A percentile compares a stretch with the other conserved stretches of the same genome.
phyloP scores from a whole-genome alignment of 2,329 filamentous ascomycete genomes.

The Pestalotiopsis sp. region DNA sequence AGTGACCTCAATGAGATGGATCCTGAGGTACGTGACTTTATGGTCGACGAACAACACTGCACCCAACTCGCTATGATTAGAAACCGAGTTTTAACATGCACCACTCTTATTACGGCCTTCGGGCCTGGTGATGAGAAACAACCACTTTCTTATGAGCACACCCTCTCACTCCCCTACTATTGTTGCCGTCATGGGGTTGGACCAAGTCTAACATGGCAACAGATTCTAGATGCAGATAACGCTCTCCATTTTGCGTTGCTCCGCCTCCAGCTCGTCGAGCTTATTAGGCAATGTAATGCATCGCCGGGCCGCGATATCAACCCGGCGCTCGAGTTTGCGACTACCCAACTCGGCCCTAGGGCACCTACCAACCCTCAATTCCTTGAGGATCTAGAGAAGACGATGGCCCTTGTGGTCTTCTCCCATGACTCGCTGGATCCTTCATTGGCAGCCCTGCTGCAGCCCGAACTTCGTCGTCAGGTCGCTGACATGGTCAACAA shows the following conservation, averaged over 20 bases:
- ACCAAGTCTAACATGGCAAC: slow-evolving; percentile 19
- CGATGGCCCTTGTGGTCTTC: slow-evolving; percentile 91
- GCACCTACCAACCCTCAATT: slow-evolving; percentile 82
- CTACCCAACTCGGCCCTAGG: slow-evolving; percentile 81
- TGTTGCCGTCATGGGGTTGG: neutral
- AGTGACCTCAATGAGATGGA: slow-evolving; percentile 87
- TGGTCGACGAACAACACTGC: neutral
- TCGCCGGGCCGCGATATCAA: slow-evolving; percentile 70
- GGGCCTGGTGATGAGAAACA: slow-evolving; percentile 87
- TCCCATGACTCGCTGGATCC: slow-evolving; percentile 77
- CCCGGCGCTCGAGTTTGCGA: slow-evolving; percentile 84
- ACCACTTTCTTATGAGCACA: slow-evolving; percentile 72
- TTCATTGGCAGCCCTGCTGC: slow-evolving; percentile 73
- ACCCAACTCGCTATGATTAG: slow-evolving; percentile 78
- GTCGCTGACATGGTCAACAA: slow-evolving; percentile 91
- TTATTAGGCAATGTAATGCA: slow-evolving; percentile 77
- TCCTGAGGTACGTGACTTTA: slow-evolving; percentile 72
- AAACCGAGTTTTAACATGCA: slow-evolving; percentile 89
- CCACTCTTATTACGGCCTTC: slow-evolving; percentile 91
- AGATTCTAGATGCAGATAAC: slow-evolving; percentile 87
- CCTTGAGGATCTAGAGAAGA: slow-evolving; percentile 83
- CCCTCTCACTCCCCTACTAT: slow-evolving; percentile 1
- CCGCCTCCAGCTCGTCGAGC: slow-evolving; percentile 88
- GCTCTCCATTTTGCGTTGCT: slow-evolving; percentile 87
- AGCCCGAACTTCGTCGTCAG: slow-evolving; percentile 76